Evolutionary conservation across 345 rosid species (phyloP), one percentile per base, ranked within the genome.

Genomic region (Eutrema heterophyllum): DNA sequence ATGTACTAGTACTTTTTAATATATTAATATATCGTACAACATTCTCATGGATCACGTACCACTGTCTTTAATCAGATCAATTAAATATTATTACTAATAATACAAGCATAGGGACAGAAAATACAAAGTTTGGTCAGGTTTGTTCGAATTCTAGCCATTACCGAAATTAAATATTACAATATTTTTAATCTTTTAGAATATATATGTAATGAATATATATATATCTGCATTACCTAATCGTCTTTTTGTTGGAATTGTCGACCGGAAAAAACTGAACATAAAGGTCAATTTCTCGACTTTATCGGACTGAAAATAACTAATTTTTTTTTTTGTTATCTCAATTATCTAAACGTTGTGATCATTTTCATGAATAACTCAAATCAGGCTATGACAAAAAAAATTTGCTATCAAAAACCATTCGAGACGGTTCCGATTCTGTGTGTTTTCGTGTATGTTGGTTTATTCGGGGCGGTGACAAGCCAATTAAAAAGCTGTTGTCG

Each of bases 391-490:
- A 59, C 45, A 75, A 74, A 29, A 15, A 26, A n/a, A 15, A 36
- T 58, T 61, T 43, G 51, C 50, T 16, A 59, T 75, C 55, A 59
- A 52, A 70, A 29, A 43, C 45, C 41, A 68, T 15, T 35, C 39
- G 64, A 75, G 79, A 75, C 74, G 79, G 79, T 68, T 68, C 74
- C 70, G 74, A 75, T 61, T 75, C 26, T 52, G 35, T 68, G 73
- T 49, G 21, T 4, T 66, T 62, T 49, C 43, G 63, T 75, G 57
- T 60, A 35, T 30, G 11, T 18, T 70, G 54, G 66, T 48, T 24
- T 32, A 44, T 53, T 57, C 3, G n/a, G 7, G 2, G 32, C 71
- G 71, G 75, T 76, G 75, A 76, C 71, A 55, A 55, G 13, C 75
- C 65, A 69, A 76, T 75, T 4, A 62, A 53, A 68, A 54, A 26